A percentile compares a stretch with the other conserved stretches of the same genome.
These are phyloP conservation scores for Boletus insuetus DNA, from an alignment of 768 basidiomycete species.

Conservation along the genomic window DNA sequence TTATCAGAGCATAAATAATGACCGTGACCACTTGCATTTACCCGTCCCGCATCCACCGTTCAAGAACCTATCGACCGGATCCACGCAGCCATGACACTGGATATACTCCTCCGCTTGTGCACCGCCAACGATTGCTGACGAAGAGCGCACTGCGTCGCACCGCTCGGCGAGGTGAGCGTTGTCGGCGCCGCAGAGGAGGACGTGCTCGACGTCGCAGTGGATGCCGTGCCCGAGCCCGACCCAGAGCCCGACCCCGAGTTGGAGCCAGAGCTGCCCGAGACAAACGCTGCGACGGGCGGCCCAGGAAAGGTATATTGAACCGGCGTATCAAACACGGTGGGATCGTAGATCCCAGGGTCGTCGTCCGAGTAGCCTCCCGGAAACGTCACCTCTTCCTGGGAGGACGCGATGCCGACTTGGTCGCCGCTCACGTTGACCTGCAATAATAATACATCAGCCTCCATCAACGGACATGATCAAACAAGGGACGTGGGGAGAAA, in stretches of 20 bases:
- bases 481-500: no score
- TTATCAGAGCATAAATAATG: no score
- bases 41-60: background rate
- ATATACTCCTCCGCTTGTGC: constrained; percentile 15
- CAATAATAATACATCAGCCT: background rate
- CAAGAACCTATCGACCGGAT: constrained; percentile 17
- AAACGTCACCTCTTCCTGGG: constrained; percentile 55
- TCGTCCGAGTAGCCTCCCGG: constrained; percentile 72
- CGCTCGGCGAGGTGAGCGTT: background rate
- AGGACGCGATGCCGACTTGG: constrained; percentile 45
- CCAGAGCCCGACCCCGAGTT: constrained; percentile 3
- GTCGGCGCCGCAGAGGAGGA: constrained; percentile 3
- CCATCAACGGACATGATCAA: constrained; percentile 34
- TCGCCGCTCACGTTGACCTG: constrained; percentile 56
- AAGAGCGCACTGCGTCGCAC: constrained; percentile 12
- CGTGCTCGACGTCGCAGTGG: background rate
- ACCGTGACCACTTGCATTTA: no score
- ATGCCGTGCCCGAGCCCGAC: background rate
- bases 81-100: constrained; percentile 19
- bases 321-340: constrained; percentile 36
- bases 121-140: constrained; percentile 21
- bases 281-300: constrained; percentile 45
- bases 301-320: constrained; percentile 50
- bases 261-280: constrained; percentile 20
- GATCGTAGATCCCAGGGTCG: constrained; percentile 69